These are phyloP conservation scores for Santalum album DNA, from an alignment of 164 flowering plant species.

Conservation along the genomic window DNA sequence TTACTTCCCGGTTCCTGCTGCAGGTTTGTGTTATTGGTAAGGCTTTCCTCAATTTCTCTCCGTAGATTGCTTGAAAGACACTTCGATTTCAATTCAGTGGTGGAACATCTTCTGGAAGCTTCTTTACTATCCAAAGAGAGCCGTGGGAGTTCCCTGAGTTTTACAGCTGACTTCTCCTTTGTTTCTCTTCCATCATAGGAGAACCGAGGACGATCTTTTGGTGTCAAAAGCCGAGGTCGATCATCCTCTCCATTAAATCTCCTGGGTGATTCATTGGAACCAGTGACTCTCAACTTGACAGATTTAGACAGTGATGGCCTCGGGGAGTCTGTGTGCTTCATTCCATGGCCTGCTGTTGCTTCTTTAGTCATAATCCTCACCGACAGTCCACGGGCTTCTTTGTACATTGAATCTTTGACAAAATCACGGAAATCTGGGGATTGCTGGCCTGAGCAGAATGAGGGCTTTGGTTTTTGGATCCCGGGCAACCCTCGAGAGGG, in stretches of 20 bases:
- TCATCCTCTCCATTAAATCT: no score
- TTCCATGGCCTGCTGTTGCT: slow-evolving; percentile 12
- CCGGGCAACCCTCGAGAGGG: slow-evolving; percentile 3
- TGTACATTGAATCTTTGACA: slow-evolving; percentile 36
- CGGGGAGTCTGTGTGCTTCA: slow-evolving; percentile 49
- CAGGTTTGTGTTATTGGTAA: background rate
- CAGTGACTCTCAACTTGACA: slow-evolving; percentile 11
- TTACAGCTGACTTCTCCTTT: slow-evolving; percentile 27
- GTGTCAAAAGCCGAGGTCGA: no score
- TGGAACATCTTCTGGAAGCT: no score
- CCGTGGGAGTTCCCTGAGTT: slow-evolving; percentile 50
- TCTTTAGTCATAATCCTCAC: slow-evolving; percentile 22
- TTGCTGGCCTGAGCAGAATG: slow-evolving; percentile 9
- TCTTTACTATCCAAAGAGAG: slow-evolving; percentile 53
- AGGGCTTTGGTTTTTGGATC: slow-evolving; percentile 12
- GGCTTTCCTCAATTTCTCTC: slow-evolving; percentile 12
- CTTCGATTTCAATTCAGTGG: no score
- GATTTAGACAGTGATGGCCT: slow-evolving; percentile 27
- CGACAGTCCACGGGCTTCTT: slow-evolving; percentile 31
- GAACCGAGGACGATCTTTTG: slow-evolving; percentile 31
- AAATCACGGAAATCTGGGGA: slow-evolving; percentile 27
- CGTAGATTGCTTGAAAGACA: no score
- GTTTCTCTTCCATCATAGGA: slow-evolving; percentile 58
- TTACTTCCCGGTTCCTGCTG: slow-evolving; percentile 31
- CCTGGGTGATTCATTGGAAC: no score